Evolutionary conservation across 2,329 filamentous ascomycete genomes (phyloP).

Genomic region (Blumeria graminis): DNA sequence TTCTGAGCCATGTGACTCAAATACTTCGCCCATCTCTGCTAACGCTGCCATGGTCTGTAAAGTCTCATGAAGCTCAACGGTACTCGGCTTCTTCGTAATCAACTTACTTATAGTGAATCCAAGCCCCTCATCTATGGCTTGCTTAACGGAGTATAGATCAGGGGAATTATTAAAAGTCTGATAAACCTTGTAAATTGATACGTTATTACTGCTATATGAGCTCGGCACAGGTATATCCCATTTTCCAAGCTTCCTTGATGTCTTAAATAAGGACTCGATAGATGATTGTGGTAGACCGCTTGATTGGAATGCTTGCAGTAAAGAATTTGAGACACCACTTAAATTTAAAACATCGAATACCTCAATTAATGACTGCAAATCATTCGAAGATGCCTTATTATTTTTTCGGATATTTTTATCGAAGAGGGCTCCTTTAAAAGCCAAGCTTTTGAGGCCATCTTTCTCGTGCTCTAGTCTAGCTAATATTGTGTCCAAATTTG

Average conservation of each 20-base stretch:
- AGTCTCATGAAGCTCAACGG: conserved; percentile 27
- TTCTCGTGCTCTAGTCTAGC: conserved; percentile 72
- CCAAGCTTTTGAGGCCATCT: conserved; percentile 63
- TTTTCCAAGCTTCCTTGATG: conserved; percentile 61
- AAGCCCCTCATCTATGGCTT: conserved; percentile 38
- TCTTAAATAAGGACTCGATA: conserved; percentile 50
- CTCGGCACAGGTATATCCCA: conserved; percentile 71
- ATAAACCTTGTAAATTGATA: conserved; percentile 56
- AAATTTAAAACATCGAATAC: conserved; percentile 63
- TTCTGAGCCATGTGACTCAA: conserved; percentile 32
- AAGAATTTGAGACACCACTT: conserved; percentile 60
- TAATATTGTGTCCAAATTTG: conserved; percentile 54
- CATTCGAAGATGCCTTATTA: conserved; percentile 28
- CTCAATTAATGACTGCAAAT: conserved; percentile 46
- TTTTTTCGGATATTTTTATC: conserved; percentile 54
- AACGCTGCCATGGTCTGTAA: conserved; percentile 45
- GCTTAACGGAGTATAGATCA: conserved; percentile 26
- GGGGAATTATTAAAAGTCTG: conserved; percentile 50
- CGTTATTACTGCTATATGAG: conserved; percentile 34
- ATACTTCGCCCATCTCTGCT: conserved; percentile 57
- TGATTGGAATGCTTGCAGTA: conserved; percentile 44
- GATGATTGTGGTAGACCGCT: conserved; percentile 31
- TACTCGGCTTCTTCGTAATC: conserved; percentile 23
- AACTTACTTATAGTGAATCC: conserved; percentile 33
- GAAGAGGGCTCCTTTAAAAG: conserved; percentile 76